Evolutionary conservation across 169 alveolate genomes (phyloP), one percentile per base, ranked within the genome.

Genomic region (Babesia ovis): DNA sequence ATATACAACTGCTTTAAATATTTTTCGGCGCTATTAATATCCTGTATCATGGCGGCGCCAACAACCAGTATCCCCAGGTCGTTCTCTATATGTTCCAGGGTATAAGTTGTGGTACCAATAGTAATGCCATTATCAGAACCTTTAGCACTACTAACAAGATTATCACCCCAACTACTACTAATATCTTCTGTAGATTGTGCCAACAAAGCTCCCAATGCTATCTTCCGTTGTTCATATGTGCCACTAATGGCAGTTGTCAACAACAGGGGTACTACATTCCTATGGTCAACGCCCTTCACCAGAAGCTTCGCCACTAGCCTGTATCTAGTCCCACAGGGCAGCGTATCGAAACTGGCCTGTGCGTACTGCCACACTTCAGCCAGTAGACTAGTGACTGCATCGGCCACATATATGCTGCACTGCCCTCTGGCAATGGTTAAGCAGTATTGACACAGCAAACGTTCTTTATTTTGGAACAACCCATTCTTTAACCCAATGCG

Each of bases 341-440:
- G n/a, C 1, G 3, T 46, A 0, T 46, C 53, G 2, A 37, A 22
- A 2, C 3, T 3, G 16, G 32, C 20, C 22, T 3, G 46, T 9
- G 18, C 18, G 20, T 12, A 12, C 1, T 5, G 12, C 86, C 86
- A 77, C 34, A 77, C 5, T 0, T 56, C 64, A 16, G 76, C 43
- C 27, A 69, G 48, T 23, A 68, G 8, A 25, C 45, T 18, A 22
- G 73, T 31, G 9, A 68, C 35, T 4, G 41, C 68, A 3, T 77
- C 73, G 43, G 12, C 23, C 31, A 68, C 62, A 51, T 77, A 77
- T 3, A 77, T 66, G n/a, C 23, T 46, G 11, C 55, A 31, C 14
- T 37, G 22, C 1, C 25, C 4, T 27, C 67, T 66, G n/a, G 64
- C 50, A 0, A 59, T 39, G 20, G 9, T 32, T 5, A 53, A 2